Evolutionary conservation across 2,329 filamentous ascomycete genomes (phyloP).

Genomic region (Ascochyta fabae): DNA sequence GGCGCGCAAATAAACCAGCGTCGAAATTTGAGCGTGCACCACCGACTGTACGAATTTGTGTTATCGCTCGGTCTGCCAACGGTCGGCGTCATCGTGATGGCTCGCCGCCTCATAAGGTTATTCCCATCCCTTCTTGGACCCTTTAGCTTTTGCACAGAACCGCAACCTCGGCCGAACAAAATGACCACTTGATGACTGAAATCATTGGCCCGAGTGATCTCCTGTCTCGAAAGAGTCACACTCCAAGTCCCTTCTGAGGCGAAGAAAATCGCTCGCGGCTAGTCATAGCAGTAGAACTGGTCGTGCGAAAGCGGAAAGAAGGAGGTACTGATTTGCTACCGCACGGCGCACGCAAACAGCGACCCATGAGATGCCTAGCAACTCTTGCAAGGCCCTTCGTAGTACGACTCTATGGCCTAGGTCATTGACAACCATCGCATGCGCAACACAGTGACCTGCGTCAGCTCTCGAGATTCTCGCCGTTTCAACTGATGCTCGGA

Average conservation of each 20-base stretch:
- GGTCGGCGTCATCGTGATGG: slow-evolving; percentile 28
- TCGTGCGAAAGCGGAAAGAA: slow-evolving; percentile 10
- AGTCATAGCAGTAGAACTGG: slow-evolving; percentile 2
- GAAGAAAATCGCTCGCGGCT: slow-evolving; percentile 31
- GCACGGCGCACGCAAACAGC: slow-evolving; percentile 10
- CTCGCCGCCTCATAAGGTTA: slow-evolving; percentile 31
- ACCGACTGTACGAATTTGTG: slow-evolving; percentile 4
- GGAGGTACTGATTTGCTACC: background rate
- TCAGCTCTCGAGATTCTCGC: background rate
- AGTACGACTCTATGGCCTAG: background rate
- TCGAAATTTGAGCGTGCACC: slow-evolving; percentile 5
- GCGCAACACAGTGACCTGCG: background rate
- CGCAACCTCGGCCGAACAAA: slow-evolving; percentile 35
- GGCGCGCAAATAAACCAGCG: slow-evolving; percentile 8
- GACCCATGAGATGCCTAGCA: background rate
- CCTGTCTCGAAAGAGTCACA: slow-evolving; percentile 9
- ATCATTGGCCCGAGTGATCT: slow-evolving; percentile 23
- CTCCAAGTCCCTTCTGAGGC: slow-evolving; percentile 6
- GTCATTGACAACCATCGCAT: background rate
- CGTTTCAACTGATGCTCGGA: slow-evolving; percentile 11
- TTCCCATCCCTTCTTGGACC: slow-evolving; percentile 13
- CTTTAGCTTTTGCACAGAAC: slow-evolving; percentile 9
- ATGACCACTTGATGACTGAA: slow-evolving; percentile 16
- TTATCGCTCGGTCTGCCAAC: slow-evolving; percentile 10
- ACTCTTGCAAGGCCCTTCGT: background rate